These are phyloP conservation scores for Pichia sp. DNA, from an alignment of 1,139 yeast species.

Conservation along the genomic window DNA sequence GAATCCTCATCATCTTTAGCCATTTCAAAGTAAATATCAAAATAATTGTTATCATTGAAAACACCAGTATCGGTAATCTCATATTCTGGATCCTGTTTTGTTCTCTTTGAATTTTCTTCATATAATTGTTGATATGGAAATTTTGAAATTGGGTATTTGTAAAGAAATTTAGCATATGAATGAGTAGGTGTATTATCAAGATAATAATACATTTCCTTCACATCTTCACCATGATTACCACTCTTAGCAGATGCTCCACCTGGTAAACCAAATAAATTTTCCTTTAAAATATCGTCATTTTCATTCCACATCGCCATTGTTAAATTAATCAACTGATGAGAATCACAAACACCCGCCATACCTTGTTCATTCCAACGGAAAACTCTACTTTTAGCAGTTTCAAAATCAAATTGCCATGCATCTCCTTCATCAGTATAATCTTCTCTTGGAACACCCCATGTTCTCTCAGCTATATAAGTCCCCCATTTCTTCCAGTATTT, in stretches of 20 bases:
- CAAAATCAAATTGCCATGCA: conserved; percentile 93
- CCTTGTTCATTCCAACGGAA: conserved; percentile 99
- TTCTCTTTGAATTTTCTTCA: conserved; percentile 59
- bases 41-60: conserved; percentile 75
- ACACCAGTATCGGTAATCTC: conserved; percentile 73
- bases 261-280: conserved; percentile 81
- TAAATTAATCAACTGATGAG: conserved; percentile 72
- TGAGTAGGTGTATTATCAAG: conserved; percentile 92
- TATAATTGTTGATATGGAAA: conserved; percentile 80
- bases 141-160: conserved; percentile 83
- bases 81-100: conserved; percentile 60
- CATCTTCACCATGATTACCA: conserved; percentile 97
- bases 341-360: conserved; percentile 83
- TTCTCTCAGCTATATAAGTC: conserved; percentile 83
- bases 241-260: conserved; percentile 87
- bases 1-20: conserved; percentile 83
- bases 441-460: conserved; percentile 94
- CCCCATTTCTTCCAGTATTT: conserved; percentile 91
- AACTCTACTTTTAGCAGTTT: conserved; percentile 74
- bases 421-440: conserved; percentile 85
- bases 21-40: conserved; percentile 86
- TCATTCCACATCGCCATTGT: conserved; percentile 91
- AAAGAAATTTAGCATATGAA: conserved; percentile 85
- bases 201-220: conserved; percentile 77
- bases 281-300: conserved; percentile 79